A percentile compares a stretch with the other conserved stretches of the same genome.
Evolutionary conservation across 2,329 filamentous ascomycete species (phyloP).

Genomic region (Botrytis sinoallii): DNA sequence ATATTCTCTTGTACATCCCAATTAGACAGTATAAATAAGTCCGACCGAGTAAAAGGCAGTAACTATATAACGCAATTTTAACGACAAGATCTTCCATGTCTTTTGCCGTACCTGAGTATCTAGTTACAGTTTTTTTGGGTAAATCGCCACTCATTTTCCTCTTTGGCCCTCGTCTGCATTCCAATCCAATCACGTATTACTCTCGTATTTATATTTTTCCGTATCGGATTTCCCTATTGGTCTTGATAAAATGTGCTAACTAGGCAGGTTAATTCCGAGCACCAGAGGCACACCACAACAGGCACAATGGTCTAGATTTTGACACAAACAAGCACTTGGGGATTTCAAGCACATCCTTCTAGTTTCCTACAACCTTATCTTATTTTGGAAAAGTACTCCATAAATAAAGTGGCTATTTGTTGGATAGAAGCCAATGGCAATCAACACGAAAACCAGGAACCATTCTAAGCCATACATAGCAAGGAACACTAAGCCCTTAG

Average conservation of each 20-base stretch:
- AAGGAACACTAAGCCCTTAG: neutral
- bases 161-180: neutral
- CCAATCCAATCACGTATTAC: neutral
- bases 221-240: neutral
- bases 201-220: neutral
- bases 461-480: neutral
- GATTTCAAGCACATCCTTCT: neutral
- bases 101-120: neutral
- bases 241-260: neutral
- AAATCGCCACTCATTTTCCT: neutral
- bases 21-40: constrained; percentile 2
- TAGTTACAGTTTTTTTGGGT: neutral
- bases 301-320: neutral
- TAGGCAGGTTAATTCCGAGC: neutral
- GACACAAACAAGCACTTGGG: neutral
- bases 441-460: neutral
- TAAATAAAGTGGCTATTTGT: neutral
- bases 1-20: neutral
- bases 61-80: neutral
- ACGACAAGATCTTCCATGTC: constrained; percentile 2
- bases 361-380: neutral
- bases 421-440: neutral
- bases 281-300: neutral
- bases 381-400: neutral
- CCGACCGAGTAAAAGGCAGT: neutral